Base-by-base conservation (phyloP, 75 land plant genomes). In the Larix kaempferi region DNA sequence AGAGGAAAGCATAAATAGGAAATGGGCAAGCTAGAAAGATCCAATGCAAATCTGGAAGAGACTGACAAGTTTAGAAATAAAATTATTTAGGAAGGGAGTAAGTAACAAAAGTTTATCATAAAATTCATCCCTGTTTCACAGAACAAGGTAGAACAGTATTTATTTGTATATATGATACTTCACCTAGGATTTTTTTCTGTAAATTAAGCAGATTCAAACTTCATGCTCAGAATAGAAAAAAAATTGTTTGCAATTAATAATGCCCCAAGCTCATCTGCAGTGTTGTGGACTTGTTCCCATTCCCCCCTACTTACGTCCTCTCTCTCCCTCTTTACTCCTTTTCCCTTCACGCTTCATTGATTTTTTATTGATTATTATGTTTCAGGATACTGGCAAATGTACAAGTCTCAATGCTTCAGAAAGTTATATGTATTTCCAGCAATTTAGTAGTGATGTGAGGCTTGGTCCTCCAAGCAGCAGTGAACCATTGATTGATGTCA, bases 401-500 rank as follows among this genome's bases (percentile, higher is more conserved):
- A 6, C 2, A 25, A n/a, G 22, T 44, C 22, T 54, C 7, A 25
- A 22, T 49, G 54, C 6, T 52, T 52, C 26, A 49, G 56, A 0
- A 6, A 52, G 56, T 49, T 72, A 72, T 72, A 72, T 1, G 0
- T 5, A 22, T 25, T 72, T 49, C 56, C 56, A 22, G 14, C 74
- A 72, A 22, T 52, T 44, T 22, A 72, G 15, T 54, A 78, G 88
- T 83, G 88, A 89, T 88, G 78, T 92, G 23, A 76, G 73, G 49
- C 73, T 96, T 74, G 84, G 85, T 78, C 80, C 79, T 82, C 84
- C 86, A 44, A 75, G 80, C 37, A 82, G 77, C 54, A 76, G 55
- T 67, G 88, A 84, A 77, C 74, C 80, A n/a, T 74, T 90, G 57
- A 80, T 89, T 78, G 88, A 92, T 77, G 78, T 91, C 19, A 75